Conservation (phyloP, 768 basidiomycete genomes). For the Phanerochaete carnosa region DNA sequence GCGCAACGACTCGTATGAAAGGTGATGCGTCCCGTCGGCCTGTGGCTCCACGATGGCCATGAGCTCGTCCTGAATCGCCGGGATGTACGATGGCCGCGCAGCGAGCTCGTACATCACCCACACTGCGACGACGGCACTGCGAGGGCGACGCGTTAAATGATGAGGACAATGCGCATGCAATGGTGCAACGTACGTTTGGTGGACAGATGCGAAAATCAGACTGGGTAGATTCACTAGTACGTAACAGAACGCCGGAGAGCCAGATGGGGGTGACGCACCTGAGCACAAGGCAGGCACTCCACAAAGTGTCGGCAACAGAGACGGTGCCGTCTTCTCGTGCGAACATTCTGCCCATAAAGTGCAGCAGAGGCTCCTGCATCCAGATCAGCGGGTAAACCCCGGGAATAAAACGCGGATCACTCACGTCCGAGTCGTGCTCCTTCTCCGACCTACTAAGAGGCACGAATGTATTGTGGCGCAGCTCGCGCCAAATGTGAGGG, state of each 20-base stretch:
- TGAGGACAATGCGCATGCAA: background rate
- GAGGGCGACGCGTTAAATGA: background rate
- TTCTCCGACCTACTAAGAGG: background rate
- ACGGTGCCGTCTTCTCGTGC: slow-evolving; percentile 1
- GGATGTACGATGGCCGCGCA: slow-evolving; percentile 26
- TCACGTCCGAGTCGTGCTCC: background rate
- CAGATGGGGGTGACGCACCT: slow-evolving; percentile 16
- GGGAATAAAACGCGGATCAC: background rate
- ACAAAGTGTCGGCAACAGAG: slow-evolving; percentile 13
- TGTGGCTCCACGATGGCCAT: slow-evolving; percentile 21
- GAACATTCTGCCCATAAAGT: slow-evolving; percentile 5
- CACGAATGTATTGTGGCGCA: background rate
- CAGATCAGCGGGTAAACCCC: background rate
- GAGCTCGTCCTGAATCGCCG: slow-evolving; percentile 27
- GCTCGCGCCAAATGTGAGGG: slow-evolving; percentile 4
- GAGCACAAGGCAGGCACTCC: slow-evolving; percentile 25
- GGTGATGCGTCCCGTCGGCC: slow-evolving; percentile 17
- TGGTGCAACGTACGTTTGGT: slow-evolving; percentile 28
- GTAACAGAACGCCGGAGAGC: background rate
- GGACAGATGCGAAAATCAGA: slow-evolving; percentile 34
- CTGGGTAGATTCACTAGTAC: slow-evolving; percentile 17
- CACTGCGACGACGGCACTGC: slow-evolving; percentile 30
- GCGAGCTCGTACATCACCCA: slow-evolving; percentile 33
- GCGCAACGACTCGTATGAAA: slow-evolving; percentile 27
- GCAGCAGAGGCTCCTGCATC: background rate